Evolutionary conservation across 2,329 filamentous ascomycete genomes (phyloP), one percentile per base, ranked within the genome.

Genomic region (Exophiala oligosperma): DNA sequence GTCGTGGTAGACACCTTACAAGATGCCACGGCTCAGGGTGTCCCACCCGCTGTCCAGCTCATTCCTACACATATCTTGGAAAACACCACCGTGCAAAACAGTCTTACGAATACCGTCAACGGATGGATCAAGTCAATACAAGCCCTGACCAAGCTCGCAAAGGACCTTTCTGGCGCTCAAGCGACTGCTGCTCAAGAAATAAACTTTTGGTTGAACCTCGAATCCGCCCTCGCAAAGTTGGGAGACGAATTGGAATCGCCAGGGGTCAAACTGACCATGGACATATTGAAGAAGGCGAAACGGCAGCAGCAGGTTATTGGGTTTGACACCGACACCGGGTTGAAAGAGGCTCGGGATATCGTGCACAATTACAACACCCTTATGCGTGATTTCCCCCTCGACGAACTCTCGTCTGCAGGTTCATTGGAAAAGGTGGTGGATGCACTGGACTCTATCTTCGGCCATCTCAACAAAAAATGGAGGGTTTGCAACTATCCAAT

Each of bases 121-220:
- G 88, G 88, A 63, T 99, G 94, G 94, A 99, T 99, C 77, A 96
- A 96, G 77, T 96, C 93, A 9, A 99, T 99, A 64, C 93, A 97
- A 73, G 88, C 89, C 49, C 95, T 97, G 67, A 99, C 94, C 40
- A 95, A 95, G 76, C 89, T 96, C 79, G 91, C 91, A 41, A 87
- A 92, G 69, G 94, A 99, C 68, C 54, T 56, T 8, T 54, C 52
- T 40, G 51, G 49, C 40, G 71, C 87, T 72, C 81, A 83, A 64
- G 82, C 86, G 32, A 96, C 92, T 23, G 94, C 94, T 32, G 93
- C 91, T 56, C 94, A 97, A 73, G 94, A 99, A 74, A 96, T 99
- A 74, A 97, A 97, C 74, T 99, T 99, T 71, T 99, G 94, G 94
- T 75, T 99, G 51, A 95, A 92, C 1, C 96, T 99, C 90, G 95